Percentiles rank a stretch among this genome's conserved stretches.
Conservation (phyloP, 805 yeast genomes). For the Hermanozyma aechmeae region DNA sequence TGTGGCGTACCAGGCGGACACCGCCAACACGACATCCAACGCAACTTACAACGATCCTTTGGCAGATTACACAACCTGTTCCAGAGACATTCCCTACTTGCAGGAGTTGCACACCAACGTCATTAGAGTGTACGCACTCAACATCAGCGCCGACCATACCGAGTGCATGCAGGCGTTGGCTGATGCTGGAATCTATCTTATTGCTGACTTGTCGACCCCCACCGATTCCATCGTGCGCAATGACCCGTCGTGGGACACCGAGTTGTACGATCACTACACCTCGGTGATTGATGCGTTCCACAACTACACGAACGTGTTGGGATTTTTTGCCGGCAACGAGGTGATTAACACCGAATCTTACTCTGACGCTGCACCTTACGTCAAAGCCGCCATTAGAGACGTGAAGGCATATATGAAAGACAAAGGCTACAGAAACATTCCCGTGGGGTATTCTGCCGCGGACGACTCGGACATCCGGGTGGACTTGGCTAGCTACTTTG, state of each 20-base stretch:
- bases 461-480: conserved; percentile 65
- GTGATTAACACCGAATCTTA: conserved; percentile 59
- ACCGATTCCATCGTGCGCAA: conserved; percentile 51
- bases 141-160: conserved; percentile 54
- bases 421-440: conserved; percentile 57
- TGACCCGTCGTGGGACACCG: conserved; percentile 55
- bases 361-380: conserved; percentile 72
- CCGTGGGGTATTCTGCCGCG: conserved; percentile 77
- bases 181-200: conserved; percentile 85
- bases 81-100: conserved; percentile 68
- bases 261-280: conserved; percentile 58
- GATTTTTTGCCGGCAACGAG: conserved; percentile 84
- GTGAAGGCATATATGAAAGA: conserved; percentile 55
- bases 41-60: conserved; percentile 57
- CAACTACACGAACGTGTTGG: conserved; percentile 62
- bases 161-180: conserved; percentile 57
- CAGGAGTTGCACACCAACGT: conserved; percentile 55
- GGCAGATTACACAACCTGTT: conserved; percentile 52
- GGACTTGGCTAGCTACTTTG: conserved; percentile 62
- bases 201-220: conserved; percentile 82
- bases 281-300: conserved; percentile 60
- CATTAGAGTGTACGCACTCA: conserved; percentile 68
- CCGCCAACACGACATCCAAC: conserved; percentile 36
- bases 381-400: conserved; percentile 78
- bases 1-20: conserved; percentile 71